These are phyloP conservation scores for Corinectria fuckeliana DNA, from an alignment of 2,329 filamentous ascomycete genomes.

Conservation along the genomic window DNA sequence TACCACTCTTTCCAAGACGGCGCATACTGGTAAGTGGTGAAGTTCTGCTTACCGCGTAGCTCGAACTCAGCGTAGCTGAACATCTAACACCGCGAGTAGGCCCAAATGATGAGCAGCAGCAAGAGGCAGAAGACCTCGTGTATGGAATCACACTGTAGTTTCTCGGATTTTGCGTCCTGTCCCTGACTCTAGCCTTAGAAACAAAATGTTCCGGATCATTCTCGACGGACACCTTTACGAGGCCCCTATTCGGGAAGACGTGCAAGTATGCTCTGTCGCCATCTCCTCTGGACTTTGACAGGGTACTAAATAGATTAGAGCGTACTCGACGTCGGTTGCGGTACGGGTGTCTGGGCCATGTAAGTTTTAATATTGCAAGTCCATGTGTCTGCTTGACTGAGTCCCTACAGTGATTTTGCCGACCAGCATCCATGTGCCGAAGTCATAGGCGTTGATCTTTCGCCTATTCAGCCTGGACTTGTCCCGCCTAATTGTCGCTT, in stretches of 20 bases:
- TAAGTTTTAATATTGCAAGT: background rate
- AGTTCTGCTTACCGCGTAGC: background rate
- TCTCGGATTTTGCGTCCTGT: background rate
- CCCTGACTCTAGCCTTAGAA: conserved; percentile 11
- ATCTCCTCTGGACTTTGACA: background rate
- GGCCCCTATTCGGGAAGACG: conserved; percentile 39
- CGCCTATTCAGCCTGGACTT: conserved; percentile 58
- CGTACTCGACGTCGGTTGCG: conserved; percentile 45
- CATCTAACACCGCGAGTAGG: conserved; percentile 8
- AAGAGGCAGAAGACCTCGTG: conserved; percentile 35
- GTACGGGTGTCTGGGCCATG: conserved; percentile 48
- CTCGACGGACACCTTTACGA: conserved; percentile 41
- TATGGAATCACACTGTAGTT: background rate
- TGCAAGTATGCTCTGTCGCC: conserved; percentile 17
- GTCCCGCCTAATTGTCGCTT: conserved; percentile 69
- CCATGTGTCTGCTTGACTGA: conserved; percentile 13
- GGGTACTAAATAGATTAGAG: background rate
- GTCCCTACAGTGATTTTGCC: conserved; percentile 33
- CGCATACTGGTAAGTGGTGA: conserved; percentile 36
- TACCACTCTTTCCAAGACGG: conserved; percentile 56
- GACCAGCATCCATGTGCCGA: conserved; percentile 51
- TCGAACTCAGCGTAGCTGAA: background rate
- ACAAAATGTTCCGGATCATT: conserved; percentile 33
- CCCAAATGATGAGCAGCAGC: conserved; percentile 35
- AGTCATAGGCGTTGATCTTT: conserved; percentile 63